Evolutionary conservation across 805 yeast species (phyloP), one percentile per base, ranked within the genome.

Genomic region (Schizosaccharomyces japonicus): DNA sequence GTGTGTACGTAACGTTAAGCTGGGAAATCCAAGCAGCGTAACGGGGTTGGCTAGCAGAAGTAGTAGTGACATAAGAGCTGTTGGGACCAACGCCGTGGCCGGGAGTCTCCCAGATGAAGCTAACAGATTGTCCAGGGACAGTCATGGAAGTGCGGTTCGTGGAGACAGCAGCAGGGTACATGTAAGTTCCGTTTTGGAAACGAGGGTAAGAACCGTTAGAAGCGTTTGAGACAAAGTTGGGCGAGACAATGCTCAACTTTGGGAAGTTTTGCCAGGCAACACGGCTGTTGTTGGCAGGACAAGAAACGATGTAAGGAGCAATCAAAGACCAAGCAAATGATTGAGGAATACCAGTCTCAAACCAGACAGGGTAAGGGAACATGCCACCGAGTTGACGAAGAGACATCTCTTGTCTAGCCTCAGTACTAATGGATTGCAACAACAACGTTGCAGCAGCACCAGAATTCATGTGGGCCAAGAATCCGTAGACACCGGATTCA

Each of bases 401-500:
- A 33, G 36, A 34, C 48, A 49, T 46, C 27, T 49, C 28, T 30
- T 49, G 50, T 10, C 50, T 36, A 13, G 50, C 50, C 27, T 49
- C 50, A 10, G 49, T 46, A 15, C 49, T 49, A 39, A 49, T 39
- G n/a, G 50, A 36, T 28, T 45, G 49, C 19, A 49, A 32, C 17
- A 49, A 44, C 7, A 49, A 40, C 32, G 33, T 33, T 10, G 49
- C 50, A 27, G 50, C 44, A 10, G 48, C 45, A 5, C 50, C 49
- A 21, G 50, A 49, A 21, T 49, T 36, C 8, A 49, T 45, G 46
- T 49, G 50, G 34, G 6, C 29, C 17, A 49, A 30, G 42, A 66
- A 49, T 4, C 50, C 50, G 34, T 49, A 45, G 13, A 46, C 49
- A 7, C 46, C 40, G 19, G 50, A 45, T 31, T 49, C 50, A 8